These are phyloP conservation scores for Fusarium decemcellulare DNA, from an alignment of 2,329 filamentous ascomycete genomes.

Conservation along the genomic window DNA sequence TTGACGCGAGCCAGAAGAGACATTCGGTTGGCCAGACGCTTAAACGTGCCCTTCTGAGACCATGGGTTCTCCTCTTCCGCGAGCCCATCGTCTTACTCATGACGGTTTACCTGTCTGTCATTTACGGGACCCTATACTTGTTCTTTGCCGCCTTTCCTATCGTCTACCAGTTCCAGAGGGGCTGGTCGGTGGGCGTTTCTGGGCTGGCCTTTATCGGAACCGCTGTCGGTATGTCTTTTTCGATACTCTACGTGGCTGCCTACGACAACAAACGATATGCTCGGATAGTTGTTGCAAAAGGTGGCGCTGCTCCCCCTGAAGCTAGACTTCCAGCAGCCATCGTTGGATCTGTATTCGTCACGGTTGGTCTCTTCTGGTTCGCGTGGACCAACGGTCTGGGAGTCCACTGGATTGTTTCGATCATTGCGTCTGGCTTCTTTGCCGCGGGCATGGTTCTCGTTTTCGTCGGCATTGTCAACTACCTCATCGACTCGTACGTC, in stretches of 20 bases:
- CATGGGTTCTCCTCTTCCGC: slow-evolving; percentile 77
- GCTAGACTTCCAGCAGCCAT: slow-evolving; percentile 38
- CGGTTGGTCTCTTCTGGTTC: slow-evolving; percentile 43
- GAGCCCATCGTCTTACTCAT: slow-evolving; percentile 87
- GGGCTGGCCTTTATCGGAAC: slow-evolving; percentile 41
- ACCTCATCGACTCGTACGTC: slow-evolving; percentile 38
- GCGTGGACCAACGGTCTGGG: slow-evolving; percentile 34
- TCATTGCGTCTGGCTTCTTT: slow-evolving; percentile 32
- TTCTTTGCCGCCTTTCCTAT: slow-evolving; percentile 77
- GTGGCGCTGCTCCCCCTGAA: slow-evolving; percentile 33
- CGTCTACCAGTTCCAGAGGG: slow-evolving; percentile 70
- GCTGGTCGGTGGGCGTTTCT: slow-evolving; percentile 36
- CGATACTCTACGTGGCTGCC: slow-evolving; percentile 31
- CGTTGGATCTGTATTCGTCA: slow-evolving; percentile 35
- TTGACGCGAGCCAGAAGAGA: too few relatives aligned
- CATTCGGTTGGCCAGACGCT: slow-evolving; percentile 59
- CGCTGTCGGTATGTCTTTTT: slow-evolving; percentile 31
- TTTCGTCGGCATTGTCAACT: slow-evolving; percentile 38
- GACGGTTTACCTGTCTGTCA: slow-evolving; percentile 83
- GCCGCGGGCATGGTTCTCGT: slow-evolving; percentile 40
- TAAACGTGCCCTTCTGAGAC: slow-evolving; percentile 78
- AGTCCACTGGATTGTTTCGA: slow-evolving; percentile 40
- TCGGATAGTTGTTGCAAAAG: slow-evolving; percentile 23
- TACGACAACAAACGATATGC: slow-evolving; percentile 31
- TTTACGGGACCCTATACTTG: slow-evolving; percentile 80